A percentile compares a stretch with the other conserved stretches of the same genome.
phyloP scores from a whole-genome alignment of 805 yeast species.

The Teunomyces tritomae region DNA sequence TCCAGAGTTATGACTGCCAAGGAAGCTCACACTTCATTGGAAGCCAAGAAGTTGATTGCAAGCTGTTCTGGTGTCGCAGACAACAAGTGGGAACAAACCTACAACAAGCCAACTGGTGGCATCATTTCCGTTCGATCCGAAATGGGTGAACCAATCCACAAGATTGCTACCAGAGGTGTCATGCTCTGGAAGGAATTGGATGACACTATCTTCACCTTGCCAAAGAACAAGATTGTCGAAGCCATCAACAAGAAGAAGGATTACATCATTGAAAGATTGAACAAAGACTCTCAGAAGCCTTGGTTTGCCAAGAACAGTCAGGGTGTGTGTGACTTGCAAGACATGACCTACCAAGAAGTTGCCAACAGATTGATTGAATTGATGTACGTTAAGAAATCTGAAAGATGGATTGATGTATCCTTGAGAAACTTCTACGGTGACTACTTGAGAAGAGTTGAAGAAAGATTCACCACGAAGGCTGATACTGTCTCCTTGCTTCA shows the following conservation, averaged over 20 bases:
- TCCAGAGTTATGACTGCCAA: constrained; percentile 96
- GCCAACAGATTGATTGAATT: constrained; percentile 84
- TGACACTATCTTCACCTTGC: constrained; percentile 85
- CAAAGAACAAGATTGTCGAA: constrained; percentile 82
- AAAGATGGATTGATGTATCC: constrained; percentile 84
- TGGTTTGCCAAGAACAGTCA: constrained; percentile 87
- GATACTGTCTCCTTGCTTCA: constrained; percentile 68
- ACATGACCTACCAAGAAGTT: constrained; percentile 94
- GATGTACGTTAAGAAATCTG: constrained; percentile 74
- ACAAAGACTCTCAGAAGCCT: constrained; percentile 95
- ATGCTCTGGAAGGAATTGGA: constrained; percentile 96
- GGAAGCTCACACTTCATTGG: constrained; percentile 93
- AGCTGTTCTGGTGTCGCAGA: constrained; percentile 89
- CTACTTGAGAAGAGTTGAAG: constrained; percentile 91
- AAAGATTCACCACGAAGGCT: constrained; percentile 71
- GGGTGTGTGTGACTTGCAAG: constrained; percentile 86
- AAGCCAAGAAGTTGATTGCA: constrained; percentile 89
- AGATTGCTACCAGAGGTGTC: constrained; percentile 97
- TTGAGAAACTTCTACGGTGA: constrained; percentile 85
- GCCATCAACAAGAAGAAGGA: constrained; percentile 81
- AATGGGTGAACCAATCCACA: constrained; percentile 99
- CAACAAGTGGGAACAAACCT: constrained; percentile 87
- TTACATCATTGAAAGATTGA: constrained; percentile 78
- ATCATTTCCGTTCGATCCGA: constrained; percentile 93
- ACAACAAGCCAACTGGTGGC: constrained; percentile 96